Percentiles rank a stretch among this genome's conserved stretches.
These are phyloP conservation scores for Ophiostoma himal-ulmi DNA, from an alignment of 2,329 filamentous ascomycete genomes.

Conservation along the genomic window DNA sequence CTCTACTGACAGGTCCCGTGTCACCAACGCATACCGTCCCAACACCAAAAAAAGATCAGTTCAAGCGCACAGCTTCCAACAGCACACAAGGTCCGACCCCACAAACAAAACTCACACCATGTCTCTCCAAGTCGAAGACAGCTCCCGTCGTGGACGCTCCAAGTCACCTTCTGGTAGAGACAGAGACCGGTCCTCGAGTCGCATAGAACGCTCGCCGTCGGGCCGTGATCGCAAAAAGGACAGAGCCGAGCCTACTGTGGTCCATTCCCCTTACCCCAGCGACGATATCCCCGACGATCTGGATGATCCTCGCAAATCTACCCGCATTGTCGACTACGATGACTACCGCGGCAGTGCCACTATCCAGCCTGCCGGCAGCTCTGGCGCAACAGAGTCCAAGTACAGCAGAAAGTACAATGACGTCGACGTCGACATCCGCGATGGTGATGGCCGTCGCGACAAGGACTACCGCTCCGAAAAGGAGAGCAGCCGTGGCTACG, in stretches of 20 bases:
- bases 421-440: constrained; percentile 31
- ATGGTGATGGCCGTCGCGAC: constrained; percentile 29
- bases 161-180: constrained; percentile 41
- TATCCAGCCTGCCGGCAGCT: constrained; percentile 17
- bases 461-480: constrained; percentile 29
- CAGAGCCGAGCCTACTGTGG: constrained; percentile 28
- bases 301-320: constrained; percentile 29
- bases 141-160: constrained; percentile 42
- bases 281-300: constrained; percentile 31
- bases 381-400: constrained; percentile 30
- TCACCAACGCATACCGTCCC: background rate
- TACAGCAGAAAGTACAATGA: constrained; percentile 35
- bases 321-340: constrained; percentile 33
- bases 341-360: constrained; percentile 30
- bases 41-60: background rate
- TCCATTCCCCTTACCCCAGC: constrained; percentile 43
- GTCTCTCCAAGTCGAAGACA: constrained; percentile 46
- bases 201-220: constrained; percentile 23
- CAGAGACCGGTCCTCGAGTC: constrained; percentile 30
- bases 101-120: background rate
- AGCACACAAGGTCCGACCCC: background rate
- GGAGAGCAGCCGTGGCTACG: constrained; percentile 31
- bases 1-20: background rate
- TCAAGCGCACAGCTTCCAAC: background rate
- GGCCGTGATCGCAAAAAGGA: constrained; percentile 26